Conservation (phyloP, 2,329 filamentous ascomycete species). For the Fusarium clavum region DNA sequence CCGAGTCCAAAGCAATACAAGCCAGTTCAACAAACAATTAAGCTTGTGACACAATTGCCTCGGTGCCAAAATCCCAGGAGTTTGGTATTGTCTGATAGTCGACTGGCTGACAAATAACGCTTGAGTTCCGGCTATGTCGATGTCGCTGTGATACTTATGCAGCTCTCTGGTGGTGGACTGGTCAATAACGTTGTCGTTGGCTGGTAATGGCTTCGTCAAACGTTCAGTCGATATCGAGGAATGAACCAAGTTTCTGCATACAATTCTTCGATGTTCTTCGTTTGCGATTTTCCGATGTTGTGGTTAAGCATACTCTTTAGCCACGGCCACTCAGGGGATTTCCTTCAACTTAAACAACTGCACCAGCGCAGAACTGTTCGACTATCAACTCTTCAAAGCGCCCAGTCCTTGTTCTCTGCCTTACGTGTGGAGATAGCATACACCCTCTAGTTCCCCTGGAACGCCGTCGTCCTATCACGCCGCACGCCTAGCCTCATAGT, state of each 20-base stretch:
- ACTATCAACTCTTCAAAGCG: conserved; percentile 22
- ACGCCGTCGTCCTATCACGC: conserved; percentile 21
- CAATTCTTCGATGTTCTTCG: background rate
- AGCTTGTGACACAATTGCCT: conserved; percentile 5
- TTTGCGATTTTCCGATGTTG: conserved; percentile 8
- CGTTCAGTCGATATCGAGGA: background rate
- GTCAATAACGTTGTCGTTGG: background rate
- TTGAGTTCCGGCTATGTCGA: conserved; percentile 5
- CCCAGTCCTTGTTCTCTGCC: conserved; percentile 36
- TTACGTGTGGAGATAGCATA: conserved; percentile 34
- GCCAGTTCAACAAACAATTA: background rate
- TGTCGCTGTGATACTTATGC: background rate
- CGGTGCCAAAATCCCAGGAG: background rate
- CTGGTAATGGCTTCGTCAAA: conserved; percentile 1
- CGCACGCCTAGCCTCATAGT: conserved; percentile 29
- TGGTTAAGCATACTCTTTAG: conserved; percentile 14
- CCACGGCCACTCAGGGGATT: conserved; percentile 25
- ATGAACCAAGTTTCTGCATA: background rate
- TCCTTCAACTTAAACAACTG: conserved; percentile 40
- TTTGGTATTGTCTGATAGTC: background rate
- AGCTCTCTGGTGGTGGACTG: background rate
- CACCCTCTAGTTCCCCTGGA: conserved; percentile 23
- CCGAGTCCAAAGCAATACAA: conserved; percentile 20
- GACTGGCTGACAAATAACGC: background rate
- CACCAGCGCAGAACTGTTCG: conserved; percentile 10